Conservation (phyloP, 345 rosid genomes). For the Salix caprea region DNA sequence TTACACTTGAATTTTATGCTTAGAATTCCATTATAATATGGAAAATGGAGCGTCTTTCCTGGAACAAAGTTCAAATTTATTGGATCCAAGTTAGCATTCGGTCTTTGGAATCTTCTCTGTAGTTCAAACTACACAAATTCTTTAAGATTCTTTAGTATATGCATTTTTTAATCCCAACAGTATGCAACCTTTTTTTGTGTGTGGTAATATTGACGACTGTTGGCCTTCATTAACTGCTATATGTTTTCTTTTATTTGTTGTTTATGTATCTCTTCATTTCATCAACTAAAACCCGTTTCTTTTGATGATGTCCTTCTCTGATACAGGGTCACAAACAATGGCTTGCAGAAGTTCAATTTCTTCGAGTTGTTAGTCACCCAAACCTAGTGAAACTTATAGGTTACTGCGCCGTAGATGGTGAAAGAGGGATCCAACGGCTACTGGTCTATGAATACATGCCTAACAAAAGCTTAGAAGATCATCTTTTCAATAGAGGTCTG, state of each 20-base stretch:
- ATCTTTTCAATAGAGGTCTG: constrained; percentile 47
- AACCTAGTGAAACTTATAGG: constrained; percentile 86
- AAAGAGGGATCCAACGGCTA: constrained; percentile 60
- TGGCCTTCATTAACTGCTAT: background rate
- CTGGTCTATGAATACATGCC: constrained; percentile 82
- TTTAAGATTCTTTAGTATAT: no score
- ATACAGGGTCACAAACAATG: constrained; percentile 85
- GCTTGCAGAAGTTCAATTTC: constrained; percentile 86
- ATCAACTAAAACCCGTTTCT: constrained; percentile 2
- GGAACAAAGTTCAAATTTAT: background rate
- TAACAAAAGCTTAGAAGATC: constrained; percentile 77
- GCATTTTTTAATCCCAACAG: background rate
- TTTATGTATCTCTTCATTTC: background rate
- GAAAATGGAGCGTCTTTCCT: background rate
- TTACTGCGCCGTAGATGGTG: constrained; percentile 58
- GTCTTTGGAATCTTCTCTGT: background rate
- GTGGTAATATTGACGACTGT: background rate
- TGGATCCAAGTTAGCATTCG: background rate
- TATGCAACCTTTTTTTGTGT: background rate
- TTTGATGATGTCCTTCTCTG: constrained; percentile 1
- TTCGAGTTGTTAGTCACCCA: constrained; percentile 75
- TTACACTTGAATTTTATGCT: background rate
- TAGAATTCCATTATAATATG: background rate
- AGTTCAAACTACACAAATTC: background rate
- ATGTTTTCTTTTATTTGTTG: background rate